phyloP scores from a whole-genome alignment of 768 basidiomycete species.

The Boletus insuetus region DNA sequence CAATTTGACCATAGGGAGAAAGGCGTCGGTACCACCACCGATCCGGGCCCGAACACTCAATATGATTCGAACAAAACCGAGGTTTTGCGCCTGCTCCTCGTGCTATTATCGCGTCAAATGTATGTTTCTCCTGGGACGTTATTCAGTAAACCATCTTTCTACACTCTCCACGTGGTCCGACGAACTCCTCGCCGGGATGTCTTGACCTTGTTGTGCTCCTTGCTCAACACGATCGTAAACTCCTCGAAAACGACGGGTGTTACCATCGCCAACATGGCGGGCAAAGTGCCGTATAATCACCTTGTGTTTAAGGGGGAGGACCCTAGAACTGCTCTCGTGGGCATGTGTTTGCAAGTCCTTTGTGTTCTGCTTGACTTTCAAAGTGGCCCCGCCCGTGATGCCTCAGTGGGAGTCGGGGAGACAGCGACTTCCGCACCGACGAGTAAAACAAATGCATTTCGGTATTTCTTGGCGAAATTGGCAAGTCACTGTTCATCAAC shows the following conservation, averaged over 20 bases:
- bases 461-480: constrained; percentile 89
- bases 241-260: constrained; percentile 49
- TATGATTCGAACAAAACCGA: constrained; percentile 84
- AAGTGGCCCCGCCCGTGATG: constrained; percentile 67
- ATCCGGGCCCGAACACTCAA: constrained; percentile 58
- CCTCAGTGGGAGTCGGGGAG: constrained; percentile 41
- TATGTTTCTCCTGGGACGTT: constrained; percentile 72
- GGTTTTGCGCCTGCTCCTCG: constrained; percentile 83
- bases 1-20: constrained; percentile 66
- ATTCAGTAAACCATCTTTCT: constrained; percentile 70
- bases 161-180: constrained; percentile 76
- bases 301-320: constrained; percentile 90
- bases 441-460: constrained; percentile 79
- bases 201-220: constrained; percentile 89
- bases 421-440: constrained; percentile 47
- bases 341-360: constrained; percentile 74
- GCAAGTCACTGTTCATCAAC: constrained; percentile 34
- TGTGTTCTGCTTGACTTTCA: constrained; percentile 79
- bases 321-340: constrained; percentile 65
- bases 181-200: constrained; percentile 75
- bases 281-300: constrained; percentile 85
- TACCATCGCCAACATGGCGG: constrained; percentile 66
- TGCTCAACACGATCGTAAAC: constrained; percentile 88
- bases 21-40: constrained; percentile 85
- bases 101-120: constrained; percentile 88